These are phyloP conservation scores for Plasmodium blacklocki DNA, from an alignment of 169 alveolate genomes.

Conservation along the genomic window DNA sequence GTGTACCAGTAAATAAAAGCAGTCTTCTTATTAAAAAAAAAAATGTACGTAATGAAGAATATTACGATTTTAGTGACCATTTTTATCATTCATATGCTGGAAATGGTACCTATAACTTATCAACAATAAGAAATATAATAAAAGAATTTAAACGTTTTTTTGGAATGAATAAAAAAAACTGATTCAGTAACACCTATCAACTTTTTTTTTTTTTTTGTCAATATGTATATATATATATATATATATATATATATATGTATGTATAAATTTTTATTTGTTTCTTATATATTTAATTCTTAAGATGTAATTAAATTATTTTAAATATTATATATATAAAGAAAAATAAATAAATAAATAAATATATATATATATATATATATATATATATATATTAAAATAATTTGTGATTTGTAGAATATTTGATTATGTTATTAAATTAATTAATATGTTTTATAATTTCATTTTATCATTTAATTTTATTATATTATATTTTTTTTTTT, in stretches of 20 bases:
- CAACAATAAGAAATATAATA: conserved; percentile 20
- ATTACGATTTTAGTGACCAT: conserved; percentile 54
- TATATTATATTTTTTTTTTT: too few relatives aligned
- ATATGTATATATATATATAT: neutral
- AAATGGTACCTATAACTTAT: conserved; percentile 33
- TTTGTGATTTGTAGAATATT: too few relatives aligned
- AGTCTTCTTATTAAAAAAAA: conserved; percentile 30
- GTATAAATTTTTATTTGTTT: neutral
- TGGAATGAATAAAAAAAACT: conserved; percentile 27
- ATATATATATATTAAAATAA: too few relatives aligned
- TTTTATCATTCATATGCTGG: conserved; percentile 73
- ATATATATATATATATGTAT: neutral
- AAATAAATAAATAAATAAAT: too few relatives aligned
- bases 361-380: neutral
- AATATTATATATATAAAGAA: neutral
- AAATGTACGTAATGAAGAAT: conserved; percentile 21
- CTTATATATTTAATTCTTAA: neutral
- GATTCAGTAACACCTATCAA: neutral
- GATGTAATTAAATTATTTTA: neutral
- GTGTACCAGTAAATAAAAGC: conserved; percentile 52
- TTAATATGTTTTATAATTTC: too few relatives aligned
- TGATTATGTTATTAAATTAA: too few relatives aligned
- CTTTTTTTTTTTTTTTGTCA: neutral
- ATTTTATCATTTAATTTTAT: too few relatives aligned
- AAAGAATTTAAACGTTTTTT: conserved; percentile 10